Evolutionary conservation across 768 basidiomycete genomes (phyloP).

Genomic region (Rhodotorula graminis): DNA sequence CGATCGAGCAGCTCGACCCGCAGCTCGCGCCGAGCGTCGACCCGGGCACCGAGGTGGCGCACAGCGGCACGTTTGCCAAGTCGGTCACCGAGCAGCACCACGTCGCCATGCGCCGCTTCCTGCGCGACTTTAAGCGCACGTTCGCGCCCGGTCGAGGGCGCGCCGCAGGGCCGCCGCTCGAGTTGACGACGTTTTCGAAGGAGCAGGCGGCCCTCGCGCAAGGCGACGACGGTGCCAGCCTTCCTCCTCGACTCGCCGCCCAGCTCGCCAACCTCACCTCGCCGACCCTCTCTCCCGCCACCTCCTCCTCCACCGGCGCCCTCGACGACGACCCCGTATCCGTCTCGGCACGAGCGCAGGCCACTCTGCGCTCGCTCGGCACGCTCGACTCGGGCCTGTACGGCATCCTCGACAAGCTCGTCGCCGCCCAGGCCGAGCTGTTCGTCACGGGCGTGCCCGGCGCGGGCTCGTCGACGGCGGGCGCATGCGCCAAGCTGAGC

Average conservation of each 20-base stretch:
- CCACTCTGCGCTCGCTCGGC: conserved; percentile 45
- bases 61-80: conserved; percentile 54
- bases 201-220: conserved; percentile 43
- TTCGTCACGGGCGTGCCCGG: conserved; percentile 53
- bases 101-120: conserved; percentile 52
- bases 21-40: conserved; percentile 34
- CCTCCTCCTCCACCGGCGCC: background rate
- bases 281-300: background rate
- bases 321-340: conserved; percentile 23
- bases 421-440: conserved; percentile 53
- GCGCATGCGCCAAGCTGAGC: conserved; percentile 46
- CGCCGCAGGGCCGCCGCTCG: conserved; percentile 43
- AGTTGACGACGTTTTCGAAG: conserved; percentile 52
- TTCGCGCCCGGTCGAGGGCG: background rate
- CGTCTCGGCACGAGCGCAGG: conserved; percentile 2
- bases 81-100: conserved; percentile 51
- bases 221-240: background rate
- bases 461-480: conserved; percentile 1
- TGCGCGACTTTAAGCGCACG: conserved; percentile 49
- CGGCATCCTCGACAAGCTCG: conserved; percentile 59
- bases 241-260: background rate
- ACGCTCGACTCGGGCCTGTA: conserved; percentile 54
- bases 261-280: background rate
- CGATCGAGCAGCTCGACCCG: conserved; percentile 44
- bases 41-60: conserved; percentile 28